Evolutionary conservation across 2,329 filamentous ascomycete species (phyloP).

Genomic region (Aspergillus transmontanensis): DNA sequence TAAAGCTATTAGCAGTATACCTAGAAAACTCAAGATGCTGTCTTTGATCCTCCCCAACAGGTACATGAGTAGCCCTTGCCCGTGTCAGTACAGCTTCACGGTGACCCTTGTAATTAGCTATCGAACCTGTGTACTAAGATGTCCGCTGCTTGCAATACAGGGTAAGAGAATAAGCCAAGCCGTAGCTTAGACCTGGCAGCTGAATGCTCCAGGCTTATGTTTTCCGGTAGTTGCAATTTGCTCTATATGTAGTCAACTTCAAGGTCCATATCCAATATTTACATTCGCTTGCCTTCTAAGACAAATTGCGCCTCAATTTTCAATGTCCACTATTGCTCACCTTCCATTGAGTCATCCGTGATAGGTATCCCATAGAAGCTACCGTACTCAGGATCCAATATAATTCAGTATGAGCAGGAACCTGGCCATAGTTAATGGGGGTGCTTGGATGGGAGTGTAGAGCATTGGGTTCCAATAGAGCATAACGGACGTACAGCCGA

Average conservation of each 20-base stretch:
- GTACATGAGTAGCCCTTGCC: slow-evolving; percentile 81
- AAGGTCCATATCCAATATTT: not conserved
- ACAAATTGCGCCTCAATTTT: not conserved
- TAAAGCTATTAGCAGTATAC: slow-evolving; percentile 84
- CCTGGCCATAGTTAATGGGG: slow-evolving; percentile 46
- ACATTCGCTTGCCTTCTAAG: not conserved
- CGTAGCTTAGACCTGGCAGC: slow-evolving; percentile 67
- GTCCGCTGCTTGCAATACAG: slow-evolving; percentile 92
- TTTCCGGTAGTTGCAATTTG: slow-evolving; percentile 68
- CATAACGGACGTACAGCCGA: slow-evolving; percentile 60
- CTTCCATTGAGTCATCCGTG: slow-evolving; percentile 99
- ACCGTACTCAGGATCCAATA: slow-evolving; percentile 97
- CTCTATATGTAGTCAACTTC: slow-evolving; percentile 53
- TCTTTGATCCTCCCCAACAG: slow-evolving; percentile 91
- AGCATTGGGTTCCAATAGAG: not conserved
- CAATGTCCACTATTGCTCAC: slow-evolving; percentile 46
- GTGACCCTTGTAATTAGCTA: not conserved
- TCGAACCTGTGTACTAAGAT: slow-evolving; percentile 77
- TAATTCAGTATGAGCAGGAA: slow-evolving; percentile 79
- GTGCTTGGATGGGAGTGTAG: not conserved
- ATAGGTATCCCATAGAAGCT: slow-evolving; percentile 89
- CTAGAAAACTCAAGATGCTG: slow-evolving; percentile 94
- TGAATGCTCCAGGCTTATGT: slow-evolving; percentile 60
- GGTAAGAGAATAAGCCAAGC: slow-evolving; percentile 92
- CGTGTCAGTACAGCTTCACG: slow-evolving; percentile 19